Evolutionary conservation across 2,329 filamentous ascomycete species (phyloP).

Genomic region (Massarina eburnea): DNA sequence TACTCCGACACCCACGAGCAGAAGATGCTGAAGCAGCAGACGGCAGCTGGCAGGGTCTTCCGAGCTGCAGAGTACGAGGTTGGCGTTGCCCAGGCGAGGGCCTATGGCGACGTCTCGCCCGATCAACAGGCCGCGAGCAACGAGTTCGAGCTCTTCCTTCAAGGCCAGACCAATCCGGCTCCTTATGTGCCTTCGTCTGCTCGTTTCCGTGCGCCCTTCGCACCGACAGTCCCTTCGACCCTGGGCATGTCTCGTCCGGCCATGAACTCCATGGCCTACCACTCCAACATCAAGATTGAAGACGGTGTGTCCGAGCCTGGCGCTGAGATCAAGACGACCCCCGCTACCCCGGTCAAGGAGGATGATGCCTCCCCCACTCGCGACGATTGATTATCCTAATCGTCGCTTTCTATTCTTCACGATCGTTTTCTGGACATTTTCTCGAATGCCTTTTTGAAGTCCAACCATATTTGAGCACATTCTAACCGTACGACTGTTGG

Average conservation of each 20-base stretch:
- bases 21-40: slow-evolving; percentile 95
- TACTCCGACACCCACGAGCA: slow-evolving; percentile 97
- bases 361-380: slow-evolving; percentile 28
- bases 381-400: slow-evolving; percentile 25
- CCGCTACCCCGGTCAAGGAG: slow-evolving; percentile 38
- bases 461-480: slow-evolving; percentile 16
- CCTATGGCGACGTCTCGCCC: slow-evolving; percentile 33
- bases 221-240: slow-evolving; percentile 37
- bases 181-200: slow-evolving; percentile 13
- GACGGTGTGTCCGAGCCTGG: slow-evolving; percentile 33
- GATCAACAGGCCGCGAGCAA: slow-evolving; percentile 35
- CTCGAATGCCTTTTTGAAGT: slow-evolving; percentile 21
- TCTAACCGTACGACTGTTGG: slow-evolving; percentile 7
- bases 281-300: slow-evolving; percentile 28
- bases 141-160: slow-evolving; percentile 44
- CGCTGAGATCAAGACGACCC: slow-evolving; percentile 33
- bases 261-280: slow-evolving; percentile 30
- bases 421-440: slow-evolving; percentile 30
- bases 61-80: slow-evolving; percentile 85
- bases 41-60: slow-evolving; percentile 91
- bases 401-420: slow-evolving; percentile 30
- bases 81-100: slow-evolving; percentile 44
- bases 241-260: slow-evolving; percentile 34
- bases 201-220: slow-evolving; percentile 38
- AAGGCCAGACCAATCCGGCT: slow-evolving; percentile 20